Conservation (phyloP, 768 basidiomycete genomes). For the Lactifluus hygrophoroides region DNA sequence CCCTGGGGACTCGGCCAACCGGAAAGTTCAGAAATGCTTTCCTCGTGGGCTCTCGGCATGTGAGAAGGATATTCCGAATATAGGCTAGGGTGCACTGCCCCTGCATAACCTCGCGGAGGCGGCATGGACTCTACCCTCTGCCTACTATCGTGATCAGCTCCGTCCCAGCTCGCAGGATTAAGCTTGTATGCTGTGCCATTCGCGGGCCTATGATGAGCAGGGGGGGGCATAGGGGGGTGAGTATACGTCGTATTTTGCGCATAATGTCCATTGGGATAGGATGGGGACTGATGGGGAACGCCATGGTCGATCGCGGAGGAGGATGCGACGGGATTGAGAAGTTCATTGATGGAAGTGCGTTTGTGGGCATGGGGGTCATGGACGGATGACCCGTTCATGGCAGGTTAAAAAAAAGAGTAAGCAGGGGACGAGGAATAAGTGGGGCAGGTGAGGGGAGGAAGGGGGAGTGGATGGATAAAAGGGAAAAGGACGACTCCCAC, state of each 20-base stretch:
- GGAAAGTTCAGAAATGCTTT: conserved; percentile 23
- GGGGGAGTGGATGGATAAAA: neutral
- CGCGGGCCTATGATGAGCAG: conserved; percentile 2
- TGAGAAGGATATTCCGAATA: conserved; percentile 23
- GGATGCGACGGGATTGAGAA: conserved; percentile 41
- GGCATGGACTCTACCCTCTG: conserved; percentile 14
- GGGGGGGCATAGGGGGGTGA: conserved; percentile 18
- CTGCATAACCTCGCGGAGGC: conserved; percentile 9
- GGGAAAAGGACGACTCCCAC: neutral
- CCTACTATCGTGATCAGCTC: conserved; percentile 30
- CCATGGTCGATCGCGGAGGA: conserved; percentile 24
- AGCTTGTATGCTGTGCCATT: conserved; percentile 38
- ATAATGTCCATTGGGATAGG: conserved; percentile 11
- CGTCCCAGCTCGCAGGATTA: conserved; percentile 56
- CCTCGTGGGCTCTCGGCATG: conserved; percentile 18
- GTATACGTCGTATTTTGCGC: conserved; percentile 13
- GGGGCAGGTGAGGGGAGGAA: neutral
- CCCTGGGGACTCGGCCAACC: conserved; percentile 30
- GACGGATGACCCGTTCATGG: conserved; percentile 34
- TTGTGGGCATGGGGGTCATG: conserved; percentile 36
- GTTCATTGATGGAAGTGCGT: conserved; percentile 43
- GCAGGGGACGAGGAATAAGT: neutral
- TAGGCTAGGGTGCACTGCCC: conserved; percentile 15
- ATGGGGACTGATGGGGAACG: conserved; percentile 21
- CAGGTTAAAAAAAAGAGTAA: neutral